A percentile compares a stretch with the other conserved stretches of the same genome.
These are phyloP conservation scores for Pyricularia pennisetigena DNA, from an alignment of 2,329 filamentous ascomycete species.

Conservation along the genomic window DNA sequence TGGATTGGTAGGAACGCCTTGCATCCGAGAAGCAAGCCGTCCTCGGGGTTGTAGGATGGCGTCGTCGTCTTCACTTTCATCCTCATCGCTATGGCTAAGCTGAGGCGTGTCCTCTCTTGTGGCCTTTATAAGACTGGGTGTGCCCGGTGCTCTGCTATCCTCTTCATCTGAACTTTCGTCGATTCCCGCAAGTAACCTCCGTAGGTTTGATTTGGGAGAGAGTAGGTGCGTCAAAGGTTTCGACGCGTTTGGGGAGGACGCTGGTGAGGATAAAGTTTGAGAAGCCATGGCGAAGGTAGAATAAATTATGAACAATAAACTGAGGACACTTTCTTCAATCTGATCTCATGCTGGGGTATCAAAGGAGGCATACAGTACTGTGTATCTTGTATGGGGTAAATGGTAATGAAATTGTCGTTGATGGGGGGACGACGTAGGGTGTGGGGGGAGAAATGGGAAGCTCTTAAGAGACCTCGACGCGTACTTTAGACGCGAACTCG, in stretches of 20 bases:
- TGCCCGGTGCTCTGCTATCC: constrained; percentile 6
- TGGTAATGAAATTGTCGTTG: background rate
- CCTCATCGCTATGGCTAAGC: constrained; percentile 10
- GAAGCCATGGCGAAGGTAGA: constrained; percentile 33
- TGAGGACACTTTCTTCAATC: background rate
- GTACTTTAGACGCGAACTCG: background rate
- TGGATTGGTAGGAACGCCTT: constrained; percentile 20
- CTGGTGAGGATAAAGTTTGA: constrained; percentile 33
- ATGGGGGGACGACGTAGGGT: background rate
- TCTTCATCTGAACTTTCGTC: constrained; percentile 18
- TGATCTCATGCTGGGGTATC: background rate
- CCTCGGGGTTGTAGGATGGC: constrained; percentile 47
- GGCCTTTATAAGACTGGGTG: background rate
- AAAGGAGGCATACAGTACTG: background rate
- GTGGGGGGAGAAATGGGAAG: background rate
- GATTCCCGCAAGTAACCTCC: constrained; percentile 26
- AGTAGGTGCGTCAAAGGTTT: constrained; percentile 31
- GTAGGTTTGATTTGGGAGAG: constrained; percentile 45
- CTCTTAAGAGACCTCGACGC: background rate
- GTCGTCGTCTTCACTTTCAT: constrained; percentile 35
- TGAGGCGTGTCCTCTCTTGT: background rate
- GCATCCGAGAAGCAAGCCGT: constrained; percentile 55
- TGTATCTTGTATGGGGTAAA: background rate
- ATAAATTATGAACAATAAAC: background rate
- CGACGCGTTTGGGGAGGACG: constrained; percentile 33